A percentile compares a stretch with the other conserved stretches of the same genome.
phyloP scores from a whole-genome alignment of 1,284 basidiomycete species.

The Paramarasmius palmivorus region DNA sequence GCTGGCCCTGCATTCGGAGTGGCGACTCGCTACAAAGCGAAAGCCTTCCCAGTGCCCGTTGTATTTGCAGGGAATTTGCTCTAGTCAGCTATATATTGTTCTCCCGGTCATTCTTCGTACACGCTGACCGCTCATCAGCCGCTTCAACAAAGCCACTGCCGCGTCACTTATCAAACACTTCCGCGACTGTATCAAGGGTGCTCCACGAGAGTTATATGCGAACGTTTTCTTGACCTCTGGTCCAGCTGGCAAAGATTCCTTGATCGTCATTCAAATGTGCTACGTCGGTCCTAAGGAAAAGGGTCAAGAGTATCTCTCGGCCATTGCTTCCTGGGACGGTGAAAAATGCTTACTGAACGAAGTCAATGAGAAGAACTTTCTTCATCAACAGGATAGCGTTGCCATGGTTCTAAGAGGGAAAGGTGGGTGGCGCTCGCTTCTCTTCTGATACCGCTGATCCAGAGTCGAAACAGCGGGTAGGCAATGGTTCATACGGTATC shows the following conservation, averaged over 20 bases:
- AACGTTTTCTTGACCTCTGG: constrained; percentile 90
- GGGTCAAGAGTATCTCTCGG: constrained; percentile 78
- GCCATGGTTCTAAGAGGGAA: constrained; percentile 86
- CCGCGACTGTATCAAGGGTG: constrained; percentile 88
- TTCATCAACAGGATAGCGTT: constrained; percentile 87
- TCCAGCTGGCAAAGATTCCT: constrained; percentile 75
- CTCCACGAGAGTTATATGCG: constrained; percentile 83
- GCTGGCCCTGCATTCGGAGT: constrained; percentile 85
- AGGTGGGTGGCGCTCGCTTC: constrained; percentile 37
- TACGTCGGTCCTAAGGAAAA: constrained; percentile 75
- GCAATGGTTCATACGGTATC: constrained; percentile 82
- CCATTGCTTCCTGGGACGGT: constrained; percentile 86
- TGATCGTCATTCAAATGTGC: constrained; percentile 89
- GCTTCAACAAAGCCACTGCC: constrained; percentile 82
- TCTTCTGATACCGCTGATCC: neutral
- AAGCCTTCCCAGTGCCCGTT: constrained; percentile 83
- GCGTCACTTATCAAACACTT: constrained; percentile 88
- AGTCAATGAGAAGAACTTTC: constrained; percentile 85
- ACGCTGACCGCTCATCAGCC: constrained; percentile 42
- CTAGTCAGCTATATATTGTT: constrained; percentile 55
- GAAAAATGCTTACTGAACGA: constrained; percentile 82
- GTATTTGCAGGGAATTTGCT: constrained; percentile 91
- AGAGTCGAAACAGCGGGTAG: constrained; percentile 54
- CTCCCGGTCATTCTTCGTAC: neutral
- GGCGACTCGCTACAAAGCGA: constrained; percentile 84